Conservation (phyloP, 1,284 basidiomycete species). For the Malassezia japonica region DNA sequence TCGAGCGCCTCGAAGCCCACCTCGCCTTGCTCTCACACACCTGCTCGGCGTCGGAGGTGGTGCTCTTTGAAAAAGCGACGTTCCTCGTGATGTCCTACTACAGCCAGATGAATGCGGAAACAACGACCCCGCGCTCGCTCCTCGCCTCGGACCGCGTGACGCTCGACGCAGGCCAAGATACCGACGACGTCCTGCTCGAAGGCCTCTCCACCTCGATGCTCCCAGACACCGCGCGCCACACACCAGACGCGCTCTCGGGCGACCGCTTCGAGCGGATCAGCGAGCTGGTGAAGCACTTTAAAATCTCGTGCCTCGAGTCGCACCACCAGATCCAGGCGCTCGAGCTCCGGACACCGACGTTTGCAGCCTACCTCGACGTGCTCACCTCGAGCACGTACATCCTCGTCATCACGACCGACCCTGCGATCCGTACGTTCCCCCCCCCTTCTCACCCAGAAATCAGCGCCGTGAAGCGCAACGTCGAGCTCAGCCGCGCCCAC, state of each 20-base stretch:
- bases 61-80: conserved; percentile 91
- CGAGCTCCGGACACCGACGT: conserved; percentile 50
- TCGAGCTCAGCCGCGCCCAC: conserved; percentile 66
- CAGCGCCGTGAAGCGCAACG: conserved; percentile 70
- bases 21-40: conserved; percentile 73
- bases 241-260: conserved; percentile 54
- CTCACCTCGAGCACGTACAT: conserved; percentile 91
- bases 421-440: conserved; percentile 62
- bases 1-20: conserved; percentile 73
- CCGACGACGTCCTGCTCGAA: conserved; percentile 4
- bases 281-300: conserved; percentile 89
- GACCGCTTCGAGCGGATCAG: conserved; percentile 91
- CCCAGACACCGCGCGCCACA: conserved; percentile 49
- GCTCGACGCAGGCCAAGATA: conserved; percentile 1
- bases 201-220: conserved; percentile 9
- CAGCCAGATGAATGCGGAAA: neutral
- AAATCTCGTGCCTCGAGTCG: conserved; percentile 68
- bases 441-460: conserved; percentile 55
- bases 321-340: conserved; percentile 36
- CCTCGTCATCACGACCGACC: conserved; percentile 75
- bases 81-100: conserved; percentile 73
- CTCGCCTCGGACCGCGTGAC: neutral
- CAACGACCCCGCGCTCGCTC: neutral
- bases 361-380: conserved; percentile 84
- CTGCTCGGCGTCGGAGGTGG: conserved; percentile 80